phyloP scores from a whole-genome alignment of 2,329 filamentous ascomycete genomes.

The Ustilaginoidea virens region DNA sequence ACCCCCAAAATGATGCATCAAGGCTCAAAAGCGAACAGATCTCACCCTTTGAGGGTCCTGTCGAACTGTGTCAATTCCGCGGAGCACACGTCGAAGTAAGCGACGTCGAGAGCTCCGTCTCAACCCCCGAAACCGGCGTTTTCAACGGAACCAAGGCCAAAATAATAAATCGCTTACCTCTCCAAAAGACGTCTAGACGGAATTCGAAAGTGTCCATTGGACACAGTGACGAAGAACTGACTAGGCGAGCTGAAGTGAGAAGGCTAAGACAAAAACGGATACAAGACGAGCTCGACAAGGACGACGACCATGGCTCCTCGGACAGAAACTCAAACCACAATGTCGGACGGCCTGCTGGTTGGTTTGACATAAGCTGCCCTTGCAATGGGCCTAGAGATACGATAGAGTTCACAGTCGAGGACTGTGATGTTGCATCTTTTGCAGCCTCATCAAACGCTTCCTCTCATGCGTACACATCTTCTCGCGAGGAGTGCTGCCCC shows the following conservation, averaged over 20 bases:
- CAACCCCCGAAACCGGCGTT: slow-evolving; percentile 21
- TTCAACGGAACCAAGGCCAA: slow-evolving; percentile 29
- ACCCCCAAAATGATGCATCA: neutral
- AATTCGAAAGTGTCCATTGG: slow-evolving; percentile 26
- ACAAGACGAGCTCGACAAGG: slow-evolving; percentile 38
- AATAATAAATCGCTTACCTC: slow-evolving; percentile 29
- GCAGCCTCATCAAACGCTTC: slow-evolving; percentile 1
- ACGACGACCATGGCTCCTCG: slow-evolving; percentile 21
- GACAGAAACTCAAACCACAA: slow-evolving; percentile 13
- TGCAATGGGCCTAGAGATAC: slow-evolving; percentile 30
- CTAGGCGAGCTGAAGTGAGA: slow-evolving; percentile 38
- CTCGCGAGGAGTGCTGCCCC: neutral
- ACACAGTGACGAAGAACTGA: slow-evolving; percentile 35
- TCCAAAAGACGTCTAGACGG: slow-evolving; percentile 23
- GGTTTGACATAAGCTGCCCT: slow-evolving; percentile 14
- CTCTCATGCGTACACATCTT: neutral
- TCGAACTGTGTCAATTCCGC: slow-evolving; percentile 17
- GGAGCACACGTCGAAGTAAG: slow-evolving; percentile 26
- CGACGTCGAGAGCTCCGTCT: slow-evolving; percentile 10
- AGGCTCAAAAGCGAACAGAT: slow-evolving; percentile 3
- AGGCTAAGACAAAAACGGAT: slow-evolving; percentile 40
- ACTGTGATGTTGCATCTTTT: slow-evolving; percentile 1
- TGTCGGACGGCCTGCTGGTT: slow-evolving; percentile 11
- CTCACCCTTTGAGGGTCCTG: slow-evolving; percentile 7
- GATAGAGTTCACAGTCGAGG: slow-evolving; percentile 26